Conservation (phyloP, 1,139 yeast species). For the Yamadazyma atlantica region DNA sequence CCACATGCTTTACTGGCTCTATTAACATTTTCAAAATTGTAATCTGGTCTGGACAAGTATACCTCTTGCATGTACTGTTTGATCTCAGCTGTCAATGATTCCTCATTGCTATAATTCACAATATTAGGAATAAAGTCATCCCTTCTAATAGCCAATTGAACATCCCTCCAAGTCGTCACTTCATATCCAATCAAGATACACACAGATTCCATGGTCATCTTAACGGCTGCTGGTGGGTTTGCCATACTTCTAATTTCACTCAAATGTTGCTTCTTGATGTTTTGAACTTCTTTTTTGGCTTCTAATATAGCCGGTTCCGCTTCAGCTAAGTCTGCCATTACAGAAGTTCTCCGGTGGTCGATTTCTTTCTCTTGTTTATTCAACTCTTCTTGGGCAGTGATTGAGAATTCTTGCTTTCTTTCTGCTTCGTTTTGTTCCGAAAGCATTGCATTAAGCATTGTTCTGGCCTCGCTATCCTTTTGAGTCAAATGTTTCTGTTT, state of each 20-base stretch:
- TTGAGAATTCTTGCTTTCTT: constrained; percentile 81
- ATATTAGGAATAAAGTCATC: constrained; percentile 89
- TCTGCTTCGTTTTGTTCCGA: constrained; percentile 91
- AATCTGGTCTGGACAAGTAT: constrained; percentile 65
- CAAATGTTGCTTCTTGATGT: constrained; percentile 87
- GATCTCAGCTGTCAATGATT: constrained; percentile 54
- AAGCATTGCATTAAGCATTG: constrained; percentile 75
- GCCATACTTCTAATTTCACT: constrained; percentile 87
- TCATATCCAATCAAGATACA: constrained; percentile 76
- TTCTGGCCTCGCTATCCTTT: constrained; percentile 70
- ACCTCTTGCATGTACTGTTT: constrained; percentile 55
- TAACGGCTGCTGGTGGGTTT: constrained; percentile 89
- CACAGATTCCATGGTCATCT: constrained; percentile 84
- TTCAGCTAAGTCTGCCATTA: constrained; percentile 60
- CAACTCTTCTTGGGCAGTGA: constrained; percentile 71
- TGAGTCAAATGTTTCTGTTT: constrained; percentile 50
- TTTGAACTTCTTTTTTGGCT: constrained; percentile 85
- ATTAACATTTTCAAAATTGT: constrained; percentile 70
- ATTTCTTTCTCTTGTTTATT: constrained; percentile 67
- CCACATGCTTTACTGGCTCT: constrained; percentile 97
- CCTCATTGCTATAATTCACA: constrained; percentile 68
- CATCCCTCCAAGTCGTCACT: constrained; percentile 77
- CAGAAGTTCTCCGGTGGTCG: constrained; percentile 52
- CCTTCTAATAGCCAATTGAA: constrained; percentile 72
- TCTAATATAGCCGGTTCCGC: constrained; percentile 86